Evolutionary conservation across 176 grass and related monocot genomes (phyloP), one percentile per base, ranked within the genome.

Genomic region (Olyra latifolia): DNA sequence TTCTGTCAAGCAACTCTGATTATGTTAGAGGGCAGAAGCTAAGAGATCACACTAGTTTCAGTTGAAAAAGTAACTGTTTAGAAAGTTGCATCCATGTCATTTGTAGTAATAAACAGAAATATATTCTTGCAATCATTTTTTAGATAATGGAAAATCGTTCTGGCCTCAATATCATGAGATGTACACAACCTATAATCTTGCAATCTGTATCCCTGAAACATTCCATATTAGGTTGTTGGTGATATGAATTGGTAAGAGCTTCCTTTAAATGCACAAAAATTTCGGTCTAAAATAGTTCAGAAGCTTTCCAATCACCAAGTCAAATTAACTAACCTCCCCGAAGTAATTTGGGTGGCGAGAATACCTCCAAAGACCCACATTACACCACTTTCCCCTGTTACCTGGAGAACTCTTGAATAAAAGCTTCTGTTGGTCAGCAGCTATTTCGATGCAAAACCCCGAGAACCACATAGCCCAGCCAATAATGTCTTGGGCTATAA

Each of bases 341-440:
- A 91, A 87, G 74, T 91, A 91, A 84, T 91, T 91, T 71, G 89
- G 89, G 80, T 91, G 89, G 35, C 89, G 85, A 12, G 89, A 72
- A 83, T 87, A 91, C 69, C 87, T 87, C 89, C 89, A 87, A 44
- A 91, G n/a, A 43, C 89, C 89, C 32, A 65, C 74, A 81, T 84
- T 69, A 56, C 89, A 91, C 85, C 84, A 91, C 70, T 91, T 91
- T 17, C 81, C 89, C 56, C 19, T 77, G 70, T 91, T 91, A 29
- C 42, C 69, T 32, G 75, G 54, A 49, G 85, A 76, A 49, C 87
- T 91, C 48, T 91, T 91, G 75, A 81, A 91, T 20, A 25, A 12
- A 46, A 91, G 70, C 64, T 91, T 91, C 67, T 91, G 89, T 60
- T 91, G 85, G 50, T 91, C 89, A 70, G 89, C 75, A 32, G 63